These are phyloP conservation scores for Incumbomyces lentus DNA, from an alignment of 2,329 filamentous ascomycete species.

Conservation along the genomic window DNA sequence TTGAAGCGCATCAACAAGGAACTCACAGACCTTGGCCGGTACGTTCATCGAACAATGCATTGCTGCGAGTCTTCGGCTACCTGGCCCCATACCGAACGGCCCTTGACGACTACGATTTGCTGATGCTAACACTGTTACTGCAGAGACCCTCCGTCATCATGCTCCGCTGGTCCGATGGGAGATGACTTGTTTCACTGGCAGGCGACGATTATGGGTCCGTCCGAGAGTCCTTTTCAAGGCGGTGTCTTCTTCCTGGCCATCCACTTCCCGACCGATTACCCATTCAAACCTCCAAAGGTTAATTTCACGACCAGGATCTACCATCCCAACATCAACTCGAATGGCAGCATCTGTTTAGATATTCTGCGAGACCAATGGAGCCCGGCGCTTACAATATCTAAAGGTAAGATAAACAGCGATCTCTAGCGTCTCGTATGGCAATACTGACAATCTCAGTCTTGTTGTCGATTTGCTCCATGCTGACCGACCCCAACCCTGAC, in stretches of 20 bases:
- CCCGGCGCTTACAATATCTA: constrained; percentile 93
- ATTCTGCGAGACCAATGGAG: constrained; percentile 99
- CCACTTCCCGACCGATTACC: constrained; percentile 99
- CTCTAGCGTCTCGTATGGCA: constrained; percentile 6
- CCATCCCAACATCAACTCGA: constrained; percentile 99
- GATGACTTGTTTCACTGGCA: constrained; percentile 99
- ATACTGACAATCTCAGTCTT: constrained; percentile 53
- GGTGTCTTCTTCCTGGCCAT: constrained; percentile 99
- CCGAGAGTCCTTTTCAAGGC: constrained; percentile 96
- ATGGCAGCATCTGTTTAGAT: constrained; percentile 97
- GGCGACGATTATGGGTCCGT: constrained; percentile 99
- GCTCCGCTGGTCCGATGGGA: constrained; percentile 91
- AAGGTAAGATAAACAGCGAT: constrained; percentile 52
- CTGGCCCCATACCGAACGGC: background rate
- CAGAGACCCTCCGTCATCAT: constrained; percentile 96
- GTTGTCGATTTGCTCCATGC: constrained; percentile 98
- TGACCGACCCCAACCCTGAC: constrained; percentile 98
- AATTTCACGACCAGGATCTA: constrained; percentile 99
- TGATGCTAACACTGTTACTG: constrained; percentile 6
- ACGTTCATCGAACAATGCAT: constrained; percentile 20
- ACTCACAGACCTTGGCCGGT: constrained; percentile 43
- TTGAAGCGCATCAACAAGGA: constrained; percentile 46
- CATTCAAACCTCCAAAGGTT: constrained; percentile 99
- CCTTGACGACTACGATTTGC: background rate
- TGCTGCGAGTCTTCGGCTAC: too few relatives aligned